These are phyloP conservation scores for Picochlorum sp. DNA, from an alignment of 139 green algal genomes.

Conservation along the genomic window DNA sequence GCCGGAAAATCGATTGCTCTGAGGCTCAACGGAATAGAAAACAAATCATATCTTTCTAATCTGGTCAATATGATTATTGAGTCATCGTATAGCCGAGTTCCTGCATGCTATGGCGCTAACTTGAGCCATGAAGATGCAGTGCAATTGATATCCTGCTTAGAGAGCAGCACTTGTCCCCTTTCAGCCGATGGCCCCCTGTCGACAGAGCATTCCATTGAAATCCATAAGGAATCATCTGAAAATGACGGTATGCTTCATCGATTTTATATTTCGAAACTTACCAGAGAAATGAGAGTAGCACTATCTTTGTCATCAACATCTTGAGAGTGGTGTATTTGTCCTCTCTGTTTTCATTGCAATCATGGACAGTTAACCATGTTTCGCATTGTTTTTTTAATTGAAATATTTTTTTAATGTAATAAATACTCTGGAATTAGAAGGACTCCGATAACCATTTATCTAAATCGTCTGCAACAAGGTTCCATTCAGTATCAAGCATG, in stretches of 20 bases:
- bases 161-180: neutral
- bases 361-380: too few relatives aligned
- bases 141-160: neutral
- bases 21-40: neutral
- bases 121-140: neutral
- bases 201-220: neutral
- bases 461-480: constrained; percentile 37
- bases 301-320: too few relatives aligned
- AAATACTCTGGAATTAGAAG: neutral
- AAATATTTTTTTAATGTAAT: too few relatives aligned
- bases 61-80: too few relatives aligned
- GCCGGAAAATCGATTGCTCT: neutral
- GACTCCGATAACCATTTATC: constrained; percentile 24
- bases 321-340: too few relatives aligned
- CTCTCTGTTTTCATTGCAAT: too few relatives aligned
- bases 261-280: neutral
- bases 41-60: too few relatives aligned
- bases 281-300: neutral
- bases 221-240: too few relatives aligned
- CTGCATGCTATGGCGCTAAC: too few relatives aligned
- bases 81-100: too few relatives aligned
- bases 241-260: too few relatives aligned
- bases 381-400: too few relatives aligned
- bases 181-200: neutral
- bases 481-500: constrained; percentile 74